Evolutionary conservation across 2,329 filamentous ascomycete species (phyloP), one percentile per base, ranked within the genome.

Genomic region (Ophiobolus disseminans): DNA sequence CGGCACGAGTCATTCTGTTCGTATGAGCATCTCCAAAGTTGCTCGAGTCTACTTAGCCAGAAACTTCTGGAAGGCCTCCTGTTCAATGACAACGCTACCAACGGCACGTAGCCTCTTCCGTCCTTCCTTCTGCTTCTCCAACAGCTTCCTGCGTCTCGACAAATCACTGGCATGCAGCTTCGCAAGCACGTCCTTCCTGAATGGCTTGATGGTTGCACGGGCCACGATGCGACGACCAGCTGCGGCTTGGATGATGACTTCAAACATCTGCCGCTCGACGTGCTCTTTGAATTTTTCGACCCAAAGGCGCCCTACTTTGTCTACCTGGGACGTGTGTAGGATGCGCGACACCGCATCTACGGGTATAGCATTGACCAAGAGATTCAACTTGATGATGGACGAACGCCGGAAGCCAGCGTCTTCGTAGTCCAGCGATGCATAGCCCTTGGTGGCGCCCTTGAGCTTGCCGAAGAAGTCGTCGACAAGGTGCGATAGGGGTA

Each of bases 401-500:
- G 88, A 90, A 51, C 83, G 77, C 17, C 88, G 85, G 84, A 91
- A 99, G 0, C 90, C 93, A 0, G 91, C 88, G 63, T 99, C 94
- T 75, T 99, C 94, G 70, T 99, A 99, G 73, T 99, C 94, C 4
- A 99, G 82, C 26, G 89, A 94, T 0, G 94, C 94, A 64, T 99
- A 99, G 9, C 94, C 94, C 72, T 96, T 97, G 44, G 92, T 97
- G 0, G 86, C 83, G 28, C 91, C 90, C 73, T 99, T 99, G 43
- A 99, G 80, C 74, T 96, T 97, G 42, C 94, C 94, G 71, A 99
- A 99, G 68, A 99, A 88, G 73, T 99, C 94, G 62, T 97, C 94
- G 1, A 99, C 94, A 3, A 99, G 80, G 44, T 96, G 90, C 1
- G 91, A 86, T 1, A 96, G 82, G 0, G 94, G 94, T 1, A 99